These are phyloP conservation scores for Scleromitrula shiraiana DNA, from an alignment of 2,329 filamentous ascomycete genomes.

Conservation along the genomic window DNA sequence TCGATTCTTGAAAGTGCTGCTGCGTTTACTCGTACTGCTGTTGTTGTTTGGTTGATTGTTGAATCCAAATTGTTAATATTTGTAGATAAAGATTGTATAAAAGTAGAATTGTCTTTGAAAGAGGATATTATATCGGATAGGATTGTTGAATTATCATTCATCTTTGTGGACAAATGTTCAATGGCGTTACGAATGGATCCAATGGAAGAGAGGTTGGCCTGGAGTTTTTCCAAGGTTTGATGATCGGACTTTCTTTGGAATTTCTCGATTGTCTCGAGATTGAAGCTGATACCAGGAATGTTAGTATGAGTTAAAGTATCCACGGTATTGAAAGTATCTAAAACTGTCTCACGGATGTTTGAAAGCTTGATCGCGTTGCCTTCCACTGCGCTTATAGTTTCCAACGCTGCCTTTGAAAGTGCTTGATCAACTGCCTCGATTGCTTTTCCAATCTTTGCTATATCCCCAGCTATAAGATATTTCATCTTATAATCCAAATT, in stretches of 20 bases:
- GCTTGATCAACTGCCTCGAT: slow-evolving; percentile 10
- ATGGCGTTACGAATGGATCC: slow-evolving; percentile 11
- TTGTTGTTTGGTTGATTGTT: slow-evolving; percentile 9
- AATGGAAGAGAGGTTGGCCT: slow-evolving; percentile 3
- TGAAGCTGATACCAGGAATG: slow-evolving; percentile 12
- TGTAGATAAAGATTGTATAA: slow-evolving; percentile 9
- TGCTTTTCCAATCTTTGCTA: slow-evolving; percentile 10
- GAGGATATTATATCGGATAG: slow-evolving; percentile 7
- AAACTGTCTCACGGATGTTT: slow-evolving; percentile 12
- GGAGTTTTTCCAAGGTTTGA: slow-evolving; percentile 10
- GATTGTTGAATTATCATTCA: slow-evolving; percentile 8
- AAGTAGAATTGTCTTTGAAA: slow-evolving; percentile 2
- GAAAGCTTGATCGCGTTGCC: slow-evolving; percentile 9
- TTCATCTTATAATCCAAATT: slow-evolving; percentile 10
- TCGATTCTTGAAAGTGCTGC: slow-evolving; percentile 20
- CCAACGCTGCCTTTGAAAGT: slow-evolving; percentile 8
- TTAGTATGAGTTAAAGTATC: slow-evolving; percentile 10
- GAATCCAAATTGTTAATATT: slow-evolving; percentile 9
- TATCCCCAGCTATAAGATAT: slow-evolving; percentile 6
- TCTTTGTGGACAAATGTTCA: slow-evolving; percentile 10
- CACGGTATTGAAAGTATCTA: slow-evolving; percentile 11
- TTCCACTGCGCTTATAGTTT: slow-evolving; percentile 9
- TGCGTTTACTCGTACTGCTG: slow-evolving; percentile 17
- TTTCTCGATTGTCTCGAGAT: slow-evolving; percentile 8
- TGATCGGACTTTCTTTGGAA: slow-evolving; percentile 9